phyloP scores from a whole-genome alignment of 108 stramenopile genomes.

The Fragilariopsis cylindrus region DNA sequence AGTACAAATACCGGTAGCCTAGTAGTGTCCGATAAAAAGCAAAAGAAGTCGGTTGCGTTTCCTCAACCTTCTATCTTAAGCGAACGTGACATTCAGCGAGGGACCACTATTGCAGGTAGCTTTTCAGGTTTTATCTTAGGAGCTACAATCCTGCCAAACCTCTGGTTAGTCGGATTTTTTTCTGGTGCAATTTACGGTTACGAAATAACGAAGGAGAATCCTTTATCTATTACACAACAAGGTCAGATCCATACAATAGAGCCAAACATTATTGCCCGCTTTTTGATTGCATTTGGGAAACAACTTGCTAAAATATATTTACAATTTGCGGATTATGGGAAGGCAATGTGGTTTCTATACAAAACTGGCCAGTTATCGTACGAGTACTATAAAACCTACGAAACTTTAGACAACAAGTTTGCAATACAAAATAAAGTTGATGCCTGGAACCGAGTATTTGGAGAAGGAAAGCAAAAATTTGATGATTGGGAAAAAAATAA shows the following conservation, averaged over 20 bases:
- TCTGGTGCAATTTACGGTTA: conserved; percentile 50
- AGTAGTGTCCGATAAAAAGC: background rate
- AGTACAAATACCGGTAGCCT: background rate
- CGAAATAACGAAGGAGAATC: conserved; percentile 30
- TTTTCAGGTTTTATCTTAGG: conserved; percentile 39
- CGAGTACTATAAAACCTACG: conserved; percentile 66
- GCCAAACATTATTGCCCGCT: conserved; percentile 7
- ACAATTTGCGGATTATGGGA: conserved; percentile 29
- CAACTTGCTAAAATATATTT: conserved; percentile 35
- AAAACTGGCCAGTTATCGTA: conserved; percentile 65
- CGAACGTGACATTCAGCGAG: conserved; percentile 31
- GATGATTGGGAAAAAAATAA: conserved; percentile 72
- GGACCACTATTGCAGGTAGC: conserved; percentile 32
- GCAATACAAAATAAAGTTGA: conserved; percentile 64
- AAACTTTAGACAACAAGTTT: conserved; percentile 51
- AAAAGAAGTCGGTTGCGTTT: conserved; percentile 45
- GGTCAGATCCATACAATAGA: background rate
- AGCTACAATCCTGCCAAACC: conserved; percentile 45
- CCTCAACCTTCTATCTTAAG: conserved; percentile 51
- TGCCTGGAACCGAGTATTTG: conserved; percentile 65
- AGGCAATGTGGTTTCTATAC: conserved; percentile 55
- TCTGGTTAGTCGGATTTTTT: conserved; percentile 62
- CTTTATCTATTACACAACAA: background rate
- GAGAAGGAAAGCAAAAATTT: conserved; percentile 57
- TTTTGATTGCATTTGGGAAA: conserved; percentile 25